Base-by-base conservation (phyloP, 768 basidiomycete genomes). In the Phaffia australis region DNA sequence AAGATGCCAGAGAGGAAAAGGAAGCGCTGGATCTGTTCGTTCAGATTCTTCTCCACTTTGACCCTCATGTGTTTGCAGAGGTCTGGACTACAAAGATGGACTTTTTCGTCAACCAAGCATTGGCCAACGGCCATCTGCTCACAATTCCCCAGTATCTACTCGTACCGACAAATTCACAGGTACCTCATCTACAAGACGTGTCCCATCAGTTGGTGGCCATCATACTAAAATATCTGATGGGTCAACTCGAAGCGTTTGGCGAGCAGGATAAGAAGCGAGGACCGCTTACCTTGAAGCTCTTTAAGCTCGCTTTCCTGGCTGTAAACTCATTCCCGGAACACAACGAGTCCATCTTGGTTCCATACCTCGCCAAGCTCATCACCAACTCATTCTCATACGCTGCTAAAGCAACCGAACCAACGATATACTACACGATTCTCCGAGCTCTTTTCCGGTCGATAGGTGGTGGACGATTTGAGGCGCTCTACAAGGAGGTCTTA, bases 371-470 rank as follows among this genome's bases (percentile, higher is more conserved):
- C 19, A 89, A 89, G 75, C 77, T 99, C 55, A 85, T 99, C 72
- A 93, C 95, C 87, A 88, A 92, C 72, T 97, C 89, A 68, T 95
- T 99, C 75, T 88, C 91, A 48, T 81, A 93, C 61, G 91, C 94
- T 2, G 87, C 90, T 32, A 93, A 91, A 75, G 86, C 94, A 1
- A 81, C 86, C 29, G 90, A 91, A 72, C 89, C 95, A 0, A 84
- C 85, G 1, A 87, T 93, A 73, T 98, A 98, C 75, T 92, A 92
- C 77, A 86, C 89, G 74, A 83, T 98, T 25, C 82, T 98, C 15
- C 83, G 92, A 65, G 88, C 88, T 0, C 82, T 99, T 55, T 99
- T 99, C 79, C 84, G 93, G 60, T 88, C 87, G 30, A 77, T 77
- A 25, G 91, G 91, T 0, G 90, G 89, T 0, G 94, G 93, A 11